Evolutionary conservation across 371 early-diverging fungal species (phyloP).

Genomic region (Mortierella sp.): DNA sequence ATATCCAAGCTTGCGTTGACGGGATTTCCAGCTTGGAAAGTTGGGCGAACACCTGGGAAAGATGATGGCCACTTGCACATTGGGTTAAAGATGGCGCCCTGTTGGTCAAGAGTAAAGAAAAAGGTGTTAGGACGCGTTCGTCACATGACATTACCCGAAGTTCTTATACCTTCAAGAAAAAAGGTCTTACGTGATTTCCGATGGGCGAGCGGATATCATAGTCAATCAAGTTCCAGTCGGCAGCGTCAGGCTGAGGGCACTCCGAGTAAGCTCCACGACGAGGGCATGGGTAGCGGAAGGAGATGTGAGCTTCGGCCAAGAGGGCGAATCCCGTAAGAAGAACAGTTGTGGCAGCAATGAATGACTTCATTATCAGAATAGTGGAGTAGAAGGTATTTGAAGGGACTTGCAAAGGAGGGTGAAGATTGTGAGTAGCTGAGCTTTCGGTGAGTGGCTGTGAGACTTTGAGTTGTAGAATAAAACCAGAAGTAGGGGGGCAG

Average conservation of each 20-base stretch:
- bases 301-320: slow-evolving; percentile 47
- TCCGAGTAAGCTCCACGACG: slow-evolving; percentile 48
- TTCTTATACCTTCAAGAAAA: background rate
- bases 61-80: slow-evolving; percentile 44
- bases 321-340: slow-evolving; percentile 38
- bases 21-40: slow-evolving; percentile 40
- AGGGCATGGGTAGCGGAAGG: slow-evolving; percentile 53
- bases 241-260: slow-evolving; percentile 42
- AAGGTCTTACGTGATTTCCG: slow-evolving; percentile 36
- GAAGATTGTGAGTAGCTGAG: background rate
- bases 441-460: background rate
- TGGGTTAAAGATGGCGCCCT: slow-evolving; percentile 34
- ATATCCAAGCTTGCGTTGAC: slow-evolving; percentile 33
- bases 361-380: slow-evolving; percentile 33
- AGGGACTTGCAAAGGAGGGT: too few species aligned
- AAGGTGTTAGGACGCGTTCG: background rate
- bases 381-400: background rate
- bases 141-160: background rate
- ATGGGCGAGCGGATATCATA: slow-evolving; percentile 46
- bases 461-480: background rate
- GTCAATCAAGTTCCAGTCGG: slow-evolving; percentile 40
- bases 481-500: background rate
- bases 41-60: slow-evolving; percentile 44
- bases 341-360: slow-evolving; percentile 32
- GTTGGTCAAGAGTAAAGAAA: background rate